A percentile compares a stretch with the other conserved stretches of the same genome.
phyloP scores from a whole-genome alignment of 2,329 filamentous ascomycete species.

The Rosellinia necatrix region DNA sequence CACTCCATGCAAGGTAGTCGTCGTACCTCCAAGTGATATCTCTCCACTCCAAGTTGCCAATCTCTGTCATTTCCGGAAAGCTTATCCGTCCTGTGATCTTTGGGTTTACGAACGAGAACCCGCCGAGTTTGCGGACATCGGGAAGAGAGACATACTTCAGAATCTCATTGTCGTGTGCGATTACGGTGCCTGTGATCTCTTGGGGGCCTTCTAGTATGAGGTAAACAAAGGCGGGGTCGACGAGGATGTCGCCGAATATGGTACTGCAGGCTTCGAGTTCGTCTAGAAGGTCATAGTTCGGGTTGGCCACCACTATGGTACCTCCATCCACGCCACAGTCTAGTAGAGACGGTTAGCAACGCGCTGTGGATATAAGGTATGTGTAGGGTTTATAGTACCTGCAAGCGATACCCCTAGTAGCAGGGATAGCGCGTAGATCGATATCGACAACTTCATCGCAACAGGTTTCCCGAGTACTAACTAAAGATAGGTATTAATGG shows the following conservation, averaged over 20 bases:
- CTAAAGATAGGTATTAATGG: no score
- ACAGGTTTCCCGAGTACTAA: constrained; percentile 32
- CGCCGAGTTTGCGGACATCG: constrained; percentile 5
- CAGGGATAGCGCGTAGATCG: neutral
- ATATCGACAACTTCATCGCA: neutral
- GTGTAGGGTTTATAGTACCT: neutral
- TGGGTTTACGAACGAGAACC: constrained; percentile 11
- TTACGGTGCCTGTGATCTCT: constrained; percentile 14
- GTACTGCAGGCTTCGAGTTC: constrained; percentile 14
- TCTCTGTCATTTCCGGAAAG: constrained; percentile 4
- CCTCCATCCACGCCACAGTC: constrained; percentile 12
- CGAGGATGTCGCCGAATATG: constrained; percentile 8
- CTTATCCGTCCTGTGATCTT: neutral
- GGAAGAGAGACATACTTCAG: constrained; percentile 4
- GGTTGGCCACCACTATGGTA: constrained; percentile 15
- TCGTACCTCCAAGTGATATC: neutral
- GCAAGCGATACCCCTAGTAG: neutral
- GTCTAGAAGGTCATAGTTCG: constrained; percentile 9
- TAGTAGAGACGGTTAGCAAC: neutral
- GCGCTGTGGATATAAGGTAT: neutral
- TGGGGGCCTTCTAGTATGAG: constrained; percentile 7
- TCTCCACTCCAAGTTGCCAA: constrained; percentile 11
- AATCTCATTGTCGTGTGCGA: constrained; percentile 11
- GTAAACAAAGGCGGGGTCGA: constrained; percentile 15
- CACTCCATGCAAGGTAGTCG: neutral